Evolutionary conservation across 2,329 filamentous ascomycete genomes (phyloP).

Genomic region (Calonectria ilicicola): DNA sequence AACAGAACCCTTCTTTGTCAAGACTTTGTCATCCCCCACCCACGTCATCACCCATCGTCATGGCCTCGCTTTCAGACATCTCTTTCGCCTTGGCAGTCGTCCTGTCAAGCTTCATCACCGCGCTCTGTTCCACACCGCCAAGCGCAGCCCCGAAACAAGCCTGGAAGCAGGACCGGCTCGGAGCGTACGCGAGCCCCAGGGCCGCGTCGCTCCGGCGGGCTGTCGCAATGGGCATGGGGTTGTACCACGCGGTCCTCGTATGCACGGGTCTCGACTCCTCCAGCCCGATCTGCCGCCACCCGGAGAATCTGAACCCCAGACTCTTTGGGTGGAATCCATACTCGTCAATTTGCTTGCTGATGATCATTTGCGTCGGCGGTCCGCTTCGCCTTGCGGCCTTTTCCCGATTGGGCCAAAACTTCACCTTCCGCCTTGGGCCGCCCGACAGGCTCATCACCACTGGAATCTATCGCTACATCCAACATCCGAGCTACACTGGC

Average conservation of each 20-base stretch:
- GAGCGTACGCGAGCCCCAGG: not conserved
- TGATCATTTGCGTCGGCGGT: constrained; percentile 47
- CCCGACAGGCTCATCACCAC: constrained; percentile 59
- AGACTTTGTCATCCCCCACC: not conserved
- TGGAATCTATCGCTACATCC: constrained; percentile 61
- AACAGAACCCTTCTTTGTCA: not conserved
- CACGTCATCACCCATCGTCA: not conserved
- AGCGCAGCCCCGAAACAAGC: not conserved
- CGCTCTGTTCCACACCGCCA: constrained; percentile 3
- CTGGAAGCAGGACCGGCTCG: constrained; percentile 5
- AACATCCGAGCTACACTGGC: constrained; percentile 66
- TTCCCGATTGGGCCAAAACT: constrained; percentile 59
- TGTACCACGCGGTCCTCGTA: constrained; percentile 6
- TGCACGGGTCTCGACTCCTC: not conserved
- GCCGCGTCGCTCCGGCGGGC: constrained; percentile 1
- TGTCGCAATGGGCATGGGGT: constrained; percentile 1
- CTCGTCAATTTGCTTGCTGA: not conserved
- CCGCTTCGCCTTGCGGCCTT: constrained; percentile 54
- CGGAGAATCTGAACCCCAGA: not conserved
- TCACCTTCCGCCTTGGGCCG: constrained; percentile 63
- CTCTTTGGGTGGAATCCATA: not conserved
- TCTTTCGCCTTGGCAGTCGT: not conserved
- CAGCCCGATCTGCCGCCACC: not conserved
- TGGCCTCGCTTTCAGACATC: not conserved
- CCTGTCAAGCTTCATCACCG: constrained; percentile 9